A percentile compares a stretch with the other conserved stretches of the same genome.
Evolutionary conservation across 2,329 filamentous ascomycete species (phyloP).

Genomic region (Cordyceps fumosorosea): DNA sequence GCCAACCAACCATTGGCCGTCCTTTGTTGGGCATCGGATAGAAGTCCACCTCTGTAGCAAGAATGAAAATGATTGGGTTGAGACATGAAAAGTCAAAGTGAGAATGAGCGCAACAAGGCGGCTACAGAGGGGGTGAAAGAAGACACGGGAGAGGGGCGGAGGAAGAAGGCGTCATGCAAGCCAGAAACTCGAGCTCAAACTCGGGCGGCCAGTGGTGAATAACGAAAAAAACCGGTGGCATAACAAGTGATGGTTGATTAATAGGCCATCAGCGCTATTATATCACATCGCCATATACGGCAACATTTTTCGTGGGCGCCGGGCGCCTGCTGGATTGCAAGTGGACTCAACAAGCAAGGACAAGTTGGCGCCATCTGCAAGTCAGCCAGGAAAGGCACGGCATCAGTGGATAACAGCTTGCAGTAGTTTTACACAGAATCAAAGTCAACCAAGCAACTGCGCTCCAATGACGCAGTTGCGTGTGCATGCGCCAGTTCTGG

Average conservation of each 20-base stretch:
- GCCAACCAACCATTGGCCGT: neutral
- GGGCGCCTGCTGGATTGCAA: neutral
- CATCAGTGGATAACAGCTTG: no score
- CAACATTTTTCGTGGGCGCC: neutral
- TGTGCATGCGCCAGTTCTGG: no score
- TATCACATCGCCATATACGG: constrained; percentile 1
- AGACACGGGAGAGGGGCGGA: neutral
- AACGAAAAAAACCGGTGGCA: neutral
- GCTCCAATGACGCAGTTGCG: no score
- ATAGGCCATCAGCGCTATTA: neutral
- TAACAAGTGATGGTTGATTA: neutral
- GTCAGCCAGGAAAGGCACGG: no score
- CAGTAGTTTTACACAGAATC: no score
- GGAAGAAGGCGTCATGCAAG: neutral
- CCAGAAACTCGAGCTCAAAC: no score
- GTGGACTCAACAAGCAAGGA: no score
- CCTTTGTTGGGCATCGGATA: neutral
- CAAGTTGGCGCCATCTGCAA: no score
- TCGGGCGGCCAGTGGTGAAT: neutral
- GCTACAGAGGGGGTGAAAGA: neutral
- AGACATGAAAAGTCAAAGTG: neutral
- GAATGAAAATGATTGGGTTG: neutral
- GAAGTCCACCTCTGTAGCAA: neutral
- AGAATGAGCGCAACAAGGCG: neutral
- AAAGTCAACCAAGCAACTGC: no score